Conservation (phyloP, 2,329 filamentous ascomycete species). For the Aspergillus neotritici region DNA sequence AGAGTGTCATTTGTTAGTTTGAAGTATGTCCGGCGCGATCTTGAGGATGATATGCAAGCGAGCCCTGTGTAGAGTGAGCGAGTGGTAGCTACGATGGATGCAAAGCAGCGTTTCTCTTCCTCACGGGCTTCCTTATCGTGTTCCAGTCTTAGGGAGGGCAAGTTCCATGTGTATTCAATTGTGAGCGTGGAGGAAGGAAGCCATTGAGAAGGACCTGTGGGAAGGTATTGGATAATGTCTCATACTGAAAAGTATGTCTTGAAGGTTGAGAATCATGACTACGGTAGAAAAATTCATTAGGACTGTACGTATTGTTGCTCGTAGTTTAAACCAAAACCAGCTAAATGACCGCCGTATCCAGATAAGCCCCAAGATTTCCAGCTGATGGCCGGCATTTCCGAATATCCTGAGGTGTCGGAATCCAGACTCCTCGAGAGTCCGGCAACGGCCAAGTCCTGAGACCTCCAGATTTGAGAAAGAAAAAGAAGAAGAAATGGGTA, state of each 20-base stretch:
- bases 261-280: background rate
- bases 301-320: background rate
- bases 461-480: background rate
- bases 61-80: conserved; percentile 66
- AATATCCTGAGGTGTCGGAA: background rate
- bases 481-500: conserved; percentile 20
- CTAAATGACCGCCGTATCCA: background rate
- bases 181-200: background rate
- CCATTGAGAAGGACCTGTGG: conserved; percentile 31
- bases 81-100: conserved; percentile 79
- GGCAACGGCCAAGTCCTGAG: background rate
- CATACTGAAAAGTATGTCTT: conserved; percentile 21
- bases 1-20: conserved; percentile 67
- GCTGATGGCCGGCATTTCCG: conserved; percentile 4
- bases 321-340: background rate
- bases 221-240: conserved; percentile 33
- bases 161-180: background rate
- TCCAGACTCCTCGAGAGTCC: background rate
- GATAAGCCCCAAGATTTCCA: conserved; percentile 2
- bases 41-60: conserved; percentile 66
- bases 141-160: background rate
- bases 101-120: conserved; percentile 51
- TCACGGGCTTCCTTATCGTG: background rate
- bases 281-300: background rate
- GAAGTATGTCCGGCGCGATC: conserved; percentile 72